Base-by-base conservation (phyloP, 2,329 filamentous ascomycete genomes). In the Paracoccidioides brasiliensis region DNA sequence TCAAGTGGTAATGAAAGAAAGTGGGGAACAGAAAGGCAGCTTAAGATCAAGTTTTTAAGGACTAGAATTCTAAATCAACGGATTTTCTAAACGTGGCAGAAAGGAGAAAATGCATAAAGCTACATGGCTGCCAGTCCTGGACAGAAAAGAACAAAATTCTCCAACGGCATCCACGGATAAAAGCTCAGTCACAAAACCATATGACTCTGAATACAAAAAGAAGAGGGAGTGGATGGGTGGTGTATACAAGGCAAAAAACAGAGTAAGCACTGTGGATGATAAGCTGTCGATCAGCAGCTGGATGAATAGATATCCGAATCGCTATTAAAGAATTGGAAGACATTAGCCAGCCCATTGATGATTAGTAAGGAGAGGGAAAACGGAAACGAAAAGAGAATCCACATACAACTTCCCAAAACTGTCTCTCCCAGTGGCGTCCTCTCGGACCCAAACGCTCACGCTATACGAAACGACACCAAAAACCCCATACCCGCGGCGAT, bases 371-470 rank as follows among this genome's bases (percentile, higher is more conserved):
- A 3, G 14, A n/a, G 30, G 44, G n/a, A 35, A 44, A 10, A 46
- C 3, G 32, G 6, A 46, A 35, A 14, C 1, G 10, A 42, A 52
- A 32, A 32, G 15, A n/a, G 32, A 33, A 33, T 9, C 5, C 35
- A 42, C 49, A 6, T 42, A 52, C 49, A 52, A 52, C 12, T 42
- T 52, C 38, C 49, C 49, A 55, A 81, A 76, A 55, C 60, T 63
- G 5, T 74, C 71, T 61, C 77, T 74, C 0, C 78, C 79, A 44
- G 77, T 70, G 0, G 80, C 80, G 57, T 74, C 72, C 46, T 72
- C 73, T 58, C 79, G 77, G 0, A 83, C 81, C 78, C 80, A 87
- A 3, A 86, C 77, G 50, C 78, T 76, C 1, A 84, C 76, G 62
- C 80, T 81, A 41, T 75, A 72, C 5, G 72, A 73, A 9, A 69